These are phyloP conservation scores for Dictyostelium discoideum DNA, from an alignment of 78 protist species.

Conservation along the genomic window DNA sequence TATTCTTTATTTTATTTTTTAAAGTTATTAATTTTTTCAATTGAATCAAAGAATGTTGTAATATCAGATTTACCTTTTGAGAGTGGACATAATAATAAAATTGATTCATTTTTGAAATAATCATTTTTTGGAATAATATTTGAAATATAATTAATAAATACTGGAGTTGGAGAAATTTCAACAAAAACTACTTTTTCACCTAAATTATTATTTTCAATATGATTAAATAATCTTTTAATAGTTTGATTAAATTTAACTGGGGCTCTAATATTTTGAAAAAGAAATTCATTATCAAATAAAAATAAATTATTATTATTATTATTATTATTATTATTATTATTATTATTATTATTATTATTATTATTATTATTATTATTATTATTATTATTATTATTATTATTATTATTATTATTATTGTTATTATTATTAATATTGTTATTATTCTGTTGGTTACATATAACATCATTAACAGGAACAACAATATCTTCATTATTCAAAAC, in stretches of 20 bases:
- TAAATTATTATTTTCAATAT: background rate
- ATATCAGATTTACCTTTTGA: background rate
- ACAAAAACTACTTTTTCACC: background rate
- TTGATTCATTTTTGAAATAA: background rate
- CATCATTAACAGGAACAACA: background rate
- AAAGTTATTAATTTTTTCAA: background rate
- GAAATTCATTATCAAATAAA: background rate
- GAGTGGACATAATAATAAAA: background rate
- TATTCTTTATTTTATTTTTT: too few relatives aligned
- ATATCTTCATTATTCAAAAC: background rate
- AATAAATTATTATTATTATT: background rate
- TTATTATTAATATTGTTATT: background rate
- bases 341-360: too few relatives aligned
- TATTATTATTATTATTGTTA: too few relatives aligned
- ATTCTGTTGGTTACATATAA: background rate
- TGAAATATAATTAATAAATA: background rate
- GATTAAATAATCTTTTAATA: background rate
- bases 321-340: background rate
- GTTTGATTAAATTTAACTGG: background rate
- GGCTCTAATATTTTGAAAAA: background rate
- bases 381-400: background rate
- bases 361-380: too few relatives aligned
- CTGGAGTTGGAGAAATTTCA: background rate
- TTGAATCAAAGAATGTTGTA: background rate
- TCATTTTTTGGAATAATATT: background rate